Percentiles rank a stretch among this genome's conserved stretches.
These are phyloP conservation scores for Streptanthus diversifolius DNA, from an alignment of 345 rosid species.

Conservation along the genomic window DNA sequence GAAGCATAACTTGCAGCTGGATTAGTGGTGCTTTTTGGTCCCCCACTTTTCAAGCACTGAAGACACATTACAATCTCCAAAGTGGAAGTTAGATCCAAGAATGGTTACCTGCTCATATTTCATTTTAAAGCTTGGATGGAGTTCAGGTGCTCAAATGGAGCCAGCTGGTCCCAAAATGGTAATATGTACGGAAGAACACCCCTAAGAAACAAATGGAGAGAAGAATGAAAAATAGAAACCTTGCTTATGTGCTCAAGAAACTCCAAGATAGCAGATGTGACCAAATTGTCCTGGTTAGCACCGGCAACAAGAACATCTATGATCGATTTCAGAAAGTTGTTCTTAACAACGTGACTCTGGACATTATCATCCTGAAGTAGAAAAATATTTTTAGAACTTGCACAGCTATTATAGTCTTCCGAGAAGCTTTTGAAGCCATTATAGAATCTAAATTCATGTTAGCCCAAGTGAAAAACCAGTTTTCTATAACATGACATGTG, in stretches of 20 bases:
- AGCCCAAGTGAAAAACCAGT: background rate
- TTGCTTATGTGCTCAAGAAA: conserved; percentile 78
- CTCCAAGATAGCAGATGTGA: conserved; percentile 71
- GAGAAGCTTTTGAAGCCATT: background rate
- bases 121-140: conserved; percentile 57
- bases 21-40: conserved; percentile 40
- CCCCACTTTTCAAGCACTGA: conserved; percentile 62
- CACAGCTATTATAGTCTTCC: background rate
- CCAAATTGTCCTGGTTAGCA: conserved; percentile 69
- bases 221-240: conserved; percentile 42
- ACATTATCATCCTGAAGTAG: conserved; percentile 76
- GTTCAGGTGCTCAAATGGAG: conserved; percentile 52
- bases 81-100: background rate
- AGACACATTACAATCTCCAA: conserved; percentile 19
- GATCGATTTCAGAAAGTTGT: conserved; percentile 72
- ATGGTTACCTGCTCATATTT: conserved; percentile 69
- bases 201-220: conserved; percentile 15
- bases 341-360: conserved; percentile 64
- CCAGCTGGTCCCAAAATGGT: conserved; percentile 74
- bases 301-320: conserved; percentile 67
- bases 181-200: conserved; percentile 19
- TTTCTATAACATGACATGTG: conserved; percentile 5
- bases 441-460: background rate
- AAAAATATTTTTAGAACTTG: conserved; percentile 1
- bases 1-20: conserved; percentile 43